Conservation (phyloP, 2,329 filamentous ascomycete species). For the Fusarium sororula region DNA sequence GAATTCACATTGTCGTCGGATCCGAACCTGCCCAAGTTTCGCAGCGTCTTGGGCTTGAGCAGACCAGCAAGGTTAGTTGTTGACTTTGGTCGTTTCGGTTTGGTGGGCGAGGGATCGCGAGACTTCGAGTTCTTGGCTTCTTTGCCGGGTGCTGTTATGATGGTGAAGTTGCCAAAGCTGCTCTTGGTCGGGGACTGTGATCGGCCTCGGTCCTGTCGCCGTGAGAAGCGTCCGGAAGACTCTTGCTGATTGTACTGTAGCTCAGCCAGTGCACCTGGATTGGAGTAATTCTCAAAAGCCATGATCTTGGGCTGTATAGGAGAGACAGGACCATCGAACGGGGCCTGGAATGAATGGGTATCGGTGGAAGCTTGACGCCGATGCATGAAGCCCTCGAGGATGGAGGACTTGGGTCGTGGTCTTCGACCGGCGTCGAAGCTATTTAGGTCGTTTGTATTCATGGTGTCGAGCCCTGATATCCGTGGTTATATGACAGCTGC, state of each 20-base stretch:
- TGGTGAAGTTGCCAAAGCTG: conserved; percentile 51
- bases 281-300: conserved; percentile 48
- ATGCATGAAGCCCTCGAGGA: conserved; percentile 60
- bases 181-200: conserved; percentile 58
- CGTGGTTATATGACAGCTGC: conserved; percentile 16
- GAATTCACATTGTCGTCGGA: conserved; percentile 61
- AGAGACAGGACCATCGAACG: conserved; percentile 37
- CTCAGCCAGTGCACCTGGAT: conserved; percentile 62
- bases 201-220: conserved; percentile 49
- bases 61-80: conserved; percentile 82
- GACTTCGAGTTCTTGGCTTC: conserved; percentile 54
- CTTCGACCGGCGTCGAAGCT: conserved; percentile 43
- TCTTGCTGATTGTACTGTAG: conserved; percentile 65
- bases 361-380: conserved; percentile 59
- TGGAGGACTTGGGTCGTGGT: conserved; percentile 59
- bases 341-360: conserved; percentile 44
- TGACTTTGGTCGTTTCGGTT: conserved; percentile 83
- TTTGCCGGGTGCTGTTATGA: conserved; percentile 54
- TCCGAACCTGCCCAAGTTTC: conserved; percentile 66
- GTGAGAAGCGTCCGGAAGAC: conserved; percentile 50
- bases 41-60: conserved; percentile 78
- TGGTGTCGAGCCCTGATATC: conserved; percentile 3
- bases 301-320: conserved; percentile 42
- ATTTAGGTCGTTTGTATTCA: conserved; percentile 20
- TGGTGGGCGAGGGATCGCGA: conserved; percentile 62